Percentiles rank a stretch among this genome's conserved stretches.
Evolutionary conservation across 163 green algal genomes (phyloP).

Genomic region (Scenedesmus sp.): DNA sequence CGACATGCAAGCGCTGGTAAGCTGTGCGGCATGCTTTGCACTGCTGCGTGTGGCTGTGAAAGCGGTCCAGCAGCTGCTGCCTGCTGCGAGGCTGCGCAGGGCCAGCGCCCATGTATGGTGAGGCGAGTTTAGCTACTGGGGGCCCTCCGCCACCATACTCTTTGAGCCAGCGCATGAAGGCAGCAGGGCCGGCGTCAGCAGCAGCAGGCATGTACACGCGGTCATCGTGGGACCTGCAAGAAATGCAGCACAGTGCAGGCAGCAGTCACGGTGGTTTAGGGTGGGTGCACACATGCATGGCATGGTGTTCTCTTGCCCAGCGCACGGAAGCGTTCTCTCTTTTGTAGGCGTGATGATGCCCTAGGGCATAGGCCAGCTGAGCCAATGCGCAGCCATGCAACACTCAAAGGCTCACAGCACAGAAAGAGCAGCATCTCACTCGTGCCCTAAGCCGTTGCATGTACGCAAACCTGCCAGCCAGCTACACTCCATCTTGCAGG

Average conservation of each 20-base stretch:
- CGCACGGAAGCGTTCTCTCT: no score
- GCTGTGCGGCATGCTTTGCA: conserved; percentile 38
- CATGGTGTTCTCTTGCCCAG: no score
- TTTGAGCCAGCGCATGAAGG: conserved; percentile 20
- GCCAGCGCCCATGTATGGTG: conserved; percentile 20
- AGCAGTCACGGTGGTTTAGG: not conserved
- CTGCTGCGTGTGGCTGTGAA: not conserved
- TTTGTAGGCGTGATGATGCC: no score
- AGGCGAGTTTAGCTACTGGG: conserved; percentile 11
- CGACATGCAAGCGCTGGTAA: not conserved
- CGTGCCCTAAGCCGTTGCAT: no score
- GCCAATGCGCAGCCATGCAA: not conserved
- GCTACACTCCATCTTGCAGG: no score
- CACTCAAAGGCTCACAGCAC: not conserved
- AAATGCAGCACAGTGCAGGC: not conserved
- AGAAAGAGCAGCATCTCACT: no score
- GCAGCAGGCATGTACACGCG: conserved; percentile 37
- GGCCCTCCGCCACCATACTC: conserved; percentile 30
- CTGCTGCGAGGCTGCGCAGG: not conserved
- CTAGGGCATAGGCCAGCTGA: not conserved
- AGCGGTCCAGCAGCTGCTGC: conserved; percentile 31
- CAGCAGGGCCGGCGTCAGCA: conserved; percentile 20
- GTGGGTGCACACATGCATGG: not conserved
- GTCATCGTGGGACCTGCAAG: not conserved
- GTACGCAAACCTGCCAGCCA: no score